These are phyloP conservation scores for Crithidia expoeki DNA, from an alignment of 208 protist species.

Conservation along the genomic window DNA sequence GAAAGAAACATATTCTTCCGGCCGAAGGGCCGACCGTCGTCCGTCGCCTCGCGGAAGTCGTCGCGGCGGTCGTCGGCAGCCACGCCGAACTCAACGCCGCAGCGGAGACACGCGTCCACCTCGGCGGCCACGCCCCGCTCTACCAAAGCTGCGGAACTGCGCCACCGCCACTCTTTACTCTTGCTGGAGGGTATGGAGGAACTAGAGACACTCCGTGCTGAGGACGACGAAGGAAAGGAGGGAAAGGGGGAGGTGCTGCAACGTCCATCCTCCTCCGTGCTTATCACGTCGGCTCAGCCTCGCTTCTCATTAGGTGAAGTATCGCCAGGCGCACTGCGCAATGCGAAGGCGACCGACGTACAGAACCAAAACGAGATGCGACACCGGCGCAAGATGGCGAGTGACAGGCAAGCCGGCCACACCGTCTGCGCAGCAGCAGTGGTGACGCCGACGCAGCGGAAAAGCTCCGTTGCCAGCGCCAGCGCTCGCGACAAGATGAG, in stretches of 20 bases:
- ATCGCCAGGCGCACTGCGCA: not conserved
- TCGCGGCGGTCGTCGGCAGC: not conserved
- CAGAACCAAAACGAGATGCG: slow-evolving; percentile 7
- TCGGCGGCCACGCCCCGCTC: slow-evolving; percentile 22
- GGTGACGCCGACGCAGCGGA: slow-evolving; percentile 2
- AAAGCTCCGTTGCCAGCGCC: not conserved
- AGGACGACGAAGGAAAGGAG: slow-evolving; percentile 4
- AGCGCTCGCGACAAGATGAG: slow-evolving; percentile 8
- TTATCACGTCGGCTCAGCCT: not conserved
- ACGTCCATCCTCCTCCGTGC: too few species aligned
- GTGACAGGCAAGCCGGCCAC: too few species aligned
- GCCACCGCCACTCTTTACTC: slow-evolving; percentile 14
- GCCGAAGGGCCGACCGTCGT: slow-evolving; percentile 3
- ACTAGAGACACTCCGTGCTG: not conserved
- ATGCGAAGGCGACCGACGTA: not conserved
- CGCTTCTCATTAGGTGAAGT: not conserved
- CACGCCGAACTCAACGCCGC: not conserved
- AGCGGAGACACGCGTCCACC: not conserved
- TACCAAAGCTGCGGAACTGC: slow-evolving; percentile 34
- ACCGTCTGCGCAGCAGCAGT: not conserved
- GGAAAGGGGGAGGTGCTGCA: not conserved
- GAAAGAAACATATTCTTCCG: slow-evolving; percentile 24
- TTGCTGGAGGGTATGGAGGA: slow-evolving; percentile 19
- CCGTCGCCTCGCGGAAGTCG: not conserved
- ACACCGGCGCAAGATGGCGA: slow-evolving; percentile 2